Conservation (phyloP, 106 monocot species). For the Hemerocallis citrina region DNA sequence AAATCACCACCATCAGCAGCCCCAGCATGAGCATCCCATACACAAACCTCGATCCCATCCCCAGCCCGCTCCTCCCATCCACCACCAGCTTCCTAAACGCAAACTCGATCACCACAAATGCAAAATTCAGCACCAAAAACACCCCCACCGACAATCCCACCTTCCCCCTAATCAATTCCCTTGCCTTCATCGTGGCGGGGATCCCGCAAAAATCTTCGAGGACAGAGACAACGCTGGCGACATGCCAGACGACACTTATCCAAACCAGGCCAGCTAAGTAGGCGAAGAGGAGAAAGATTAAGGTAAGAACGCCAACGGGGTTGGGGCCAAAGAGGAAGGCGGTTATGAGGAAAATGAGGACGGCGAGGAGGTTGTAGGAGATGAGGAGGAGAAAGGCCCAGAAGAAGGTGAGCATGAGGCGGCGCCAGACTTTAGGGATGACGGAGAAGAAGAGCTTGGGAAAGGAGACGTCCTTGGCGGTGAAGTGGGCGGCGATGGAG, state of each 20-base stretch:
- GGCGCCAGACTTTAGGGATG: slow-evolving; percentile 59
- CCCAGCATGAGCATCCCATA: slow-evolving; percentile 21
- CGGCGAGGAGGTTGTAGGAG: slow-evolving; percentile 25
- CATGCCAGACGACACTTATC: slow-evolving; percentile 54
- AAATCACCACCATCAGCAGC: slow-evolving; percentile 26
- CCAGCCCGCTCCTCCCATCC: slow-evolving; percentile 10
- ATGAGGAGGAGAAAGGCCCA: slow-evolving; percentile 38
- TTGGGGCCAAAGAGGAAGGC: too few relatives aligned
- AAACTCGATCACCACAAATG: slow-evolving; percentile 43
- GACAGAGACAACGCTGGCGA: slow-evolving; percentile 62
- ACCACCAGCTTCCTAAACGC: slow-evolving; percentile 37
- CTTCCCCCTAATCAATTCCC: slow-evolving; percentile 52
- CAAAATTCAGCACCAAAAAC: slow-evolving; percentile 41
- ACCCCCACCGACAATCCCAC: slow-evolving; percentile 25
- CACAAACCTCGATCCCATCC: slow-evolving; percentile 7
- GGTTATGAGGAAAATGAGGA: slow-evolving; percentile 18
- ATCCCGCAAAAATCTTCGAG: slow-evolving; percentile 45
- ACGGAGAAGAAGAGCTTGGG: slow-evolving; percentile 40
- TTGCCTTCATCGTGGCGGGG: slow-evolving; percentile 45
- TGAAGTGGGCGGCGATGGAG: slow-evolving; percentile 74
- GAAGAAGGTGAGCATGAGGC: slow-evolving; percentile 57
- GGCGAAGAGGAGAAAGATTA: slow-evolving; percentile 10
- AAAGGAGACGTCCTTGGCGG: slow-evolving; percentile 46
- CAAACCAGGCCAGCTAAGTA: slow-evolving; percentile 41
- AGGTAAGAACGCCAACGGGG: background rate